Base-by-base conservation (phyloP, 345 rosid genomes). In the Gossypium ekmanianum region DNA sequence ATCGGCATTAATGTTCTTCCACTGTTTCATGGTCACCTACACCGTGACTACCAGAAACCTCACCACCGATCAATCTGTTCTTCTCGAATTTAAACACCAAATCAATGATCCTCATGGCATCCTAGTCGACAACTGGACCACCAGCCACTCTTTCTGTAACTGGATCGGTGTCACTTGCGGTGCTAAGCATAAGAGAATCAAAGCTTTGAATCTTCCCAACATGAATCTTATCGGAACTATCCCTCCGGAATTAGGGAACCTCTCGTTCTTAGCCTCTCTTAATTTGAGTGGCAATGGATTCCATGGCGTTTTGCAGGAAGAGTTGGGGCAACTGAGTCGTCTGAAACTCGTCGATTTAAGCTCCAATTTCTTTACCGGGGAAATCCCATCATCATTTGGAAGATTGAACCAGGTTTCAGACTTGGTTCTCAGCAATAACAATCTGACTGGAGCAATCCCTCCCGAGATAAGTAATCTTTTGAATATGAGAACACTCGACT, bases 311-410 rank as follows among this genome's bases (percentile, higher is more conserved):
- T 9, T 80, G 0, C 83, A 76, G 1, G 12, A 9, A 4, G 83
- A 81, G n/a, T 10, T 81, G 45, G 14, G 61, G 12, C 65, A 70
- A 13, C 9, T 81, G 16, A 75, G n/a, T 12, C 70, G 78, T 14
- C 44, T 81, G 50, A 45, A 56, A 5, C 6, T 11, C 51, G 11
- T 71, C 3, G 64, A 56, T 0, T 39, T 71, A 3, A 41, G 74
- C 50, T 56, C 4, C 64, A 71, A 71, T 56, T 39, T 11, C 11
- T 11, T 79, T 1, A 10, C 11, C 3, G 73, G 73, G 3, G 51
- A 73, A 6, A 76, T 80, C 39, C 77, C 82, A 0, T 7, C 66
- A 13, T 66, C 73, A 63, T 26, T 79, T 43, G 52, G 62, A 18
- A 65, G 16, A 13, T 67, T 67, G 4, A 62, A 61, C 50, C 55